Evolutionary conservation across 129 eudicot species (phyloP).

Genomic region (Lonicera japonica): DNA sequence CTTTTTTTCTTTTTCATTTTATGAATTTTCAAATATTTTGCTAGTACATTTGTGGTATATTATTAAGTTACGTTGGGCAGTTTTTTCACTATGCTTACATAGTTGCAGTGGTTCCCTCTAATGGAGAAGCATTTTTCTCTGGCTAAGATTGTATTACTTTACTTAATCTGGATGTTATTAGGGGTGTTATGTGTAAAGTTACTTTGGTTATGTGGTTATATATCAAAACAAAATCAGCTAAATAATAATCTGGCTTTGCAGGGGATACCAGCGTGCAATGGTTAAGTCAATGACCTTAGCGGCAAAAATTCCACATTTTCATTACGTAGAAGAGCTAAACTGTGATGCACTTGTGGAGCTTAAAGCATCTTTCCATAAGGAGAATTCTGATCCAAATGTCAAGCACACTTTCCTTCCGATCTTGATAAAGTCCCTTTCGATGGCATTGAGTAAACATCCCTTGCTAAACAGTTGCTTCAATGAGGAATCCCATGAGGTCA

Average conservation of each 20-base stretch:
- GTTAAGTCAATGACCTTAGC: slow-evolving; percentile 91
- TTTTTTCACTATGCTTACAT: no score
- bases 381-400: slow-evolving; percentile 64
- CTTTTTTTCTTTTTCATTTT: no score
- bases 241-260: slow-evolving; percentile 26
- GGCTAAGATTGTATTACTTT: no score
- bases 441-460: slow-evolving; percentile 75
- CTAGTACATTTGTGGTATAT: no score
- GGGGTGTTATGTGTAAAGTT: no score
- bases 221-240: neutral
- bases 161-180: no score
- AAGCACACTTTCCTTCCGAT: slow-evolving; percentile 84
- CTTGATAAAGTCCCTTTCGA: slow-evolving; percentile 76
- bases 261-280: slow-evolving; percentile 99
- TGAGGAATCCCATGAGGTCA: slow-evolving; percentile 62
- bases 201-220: no score
- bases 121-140: no score
- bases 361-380: slow-evolving; percentile 66
- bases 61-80: no score
- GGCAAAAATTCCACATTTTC: slow-evolving; percentile 84
- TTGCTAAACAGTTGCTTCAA: slow-evolving; percentile 77
- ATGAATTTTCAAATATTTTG: no score
- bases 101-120: no score
- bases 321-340: slow-evolving; percentile 84
- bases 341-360: slow-evolving; percentile 66